Evolutionary conservation across 441 rosid species (phyloP).

Genomic region (Arabidopsis lyrata): DNA sequence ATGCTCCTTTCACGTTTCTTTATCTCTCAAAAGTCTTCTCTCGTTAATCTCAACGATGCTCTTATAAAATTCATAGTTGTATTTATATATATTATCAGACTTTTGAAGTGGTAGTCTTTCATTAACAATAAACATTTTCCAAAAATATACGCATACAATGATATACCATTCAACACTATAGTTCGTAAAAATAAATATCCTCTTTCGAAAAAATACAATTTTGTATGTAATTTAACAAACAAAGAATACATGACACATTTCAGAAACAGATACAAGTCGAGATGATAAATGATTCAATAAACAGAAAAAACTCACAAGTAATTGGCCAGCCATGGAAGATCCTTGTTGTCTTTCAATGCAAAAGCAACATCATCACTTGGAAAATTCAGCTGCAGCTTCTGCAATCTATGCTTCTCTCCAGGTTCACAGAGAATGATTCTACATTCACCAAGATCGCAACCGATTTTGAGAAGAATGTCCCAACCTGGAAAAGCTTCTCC

Average conservation of each 20-base stretch:
- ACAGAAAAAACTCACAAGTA: conserved; percentile 59
- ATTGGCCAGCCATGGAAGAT: conserved; percentile 86
- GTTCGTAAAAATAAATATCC: background rate
- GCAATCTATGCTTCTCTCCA: conserved; percentile 83
- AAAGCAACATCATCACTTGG: conserved; percentile 95
- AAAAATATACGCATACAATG: no score
- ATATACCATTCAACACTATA: background rate
- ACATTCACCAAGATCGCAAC: conserved; percentile 95
- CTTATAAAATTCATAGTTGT: no score
- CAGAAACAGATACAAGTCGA: conserved; percentile 2
- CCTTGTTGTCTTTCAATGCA: conserved; percentile 83
- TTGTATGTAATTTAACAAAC: conserved; percentile 30
- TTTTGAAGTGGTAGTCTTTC: no score
- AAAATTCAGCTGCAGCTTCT: conserved; percentile 95
- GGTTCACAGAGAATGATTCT: conserved; percentile 85
- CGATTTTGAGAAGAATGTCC: conserved; percentile 80
- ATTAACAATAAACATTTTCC: no score
- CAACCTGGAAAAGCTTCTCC: conserved; percentile 92
- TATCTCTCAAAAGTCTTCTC: no score
- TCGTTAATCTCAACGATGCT: no score
- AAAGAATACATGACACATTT: conserved; percentile 30
- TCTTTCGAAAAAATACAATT: background rate
- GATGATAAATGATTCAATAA: conserved; percentile 11
- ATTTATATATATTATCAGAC: no score
- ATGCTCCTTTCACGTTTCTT: no score